Evolutionary conservation across 1,139 yeast species (phyloP).

Genomic region (Nakaseomyces nivariensis): DNA sequence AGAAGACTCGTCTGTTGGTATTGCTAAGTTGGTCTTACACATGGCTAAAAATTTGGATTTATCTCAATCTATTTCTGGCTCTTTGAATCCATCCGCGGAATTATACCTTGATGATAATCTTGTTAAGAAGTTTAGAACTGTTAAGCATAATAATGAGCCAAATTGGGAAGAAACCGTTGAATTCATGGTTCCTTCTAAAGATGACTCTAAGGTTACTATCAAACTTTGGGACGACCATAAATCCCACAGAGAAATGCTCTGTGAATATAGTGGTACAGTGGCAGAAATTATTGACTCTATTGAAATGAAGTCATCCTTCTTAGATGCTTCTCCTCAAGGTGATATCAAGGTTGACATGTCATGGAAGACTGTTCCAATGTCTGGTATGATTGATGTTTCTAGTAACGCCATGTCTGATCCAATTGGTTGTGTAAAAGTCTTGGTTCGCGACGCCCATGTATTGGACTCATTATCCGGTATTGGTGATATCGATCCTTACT

Average conservation of each 20-base stretch:
- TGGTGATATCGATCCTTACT: slow-evolving; percentile 68
- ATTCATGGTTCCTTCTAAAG: slow-evolving; percentile 49
- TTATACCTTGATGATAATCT: slow-evolving; percentile 47
- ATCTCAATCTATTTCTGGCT: slow-evolving; percentile 55
- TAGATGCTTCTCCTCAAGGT: slow-evolving; percentile 43
- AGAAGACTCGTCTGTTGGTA: slow-evolving; percentile 51
- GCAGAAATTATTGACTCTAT: slow-evolving; percentile 47
- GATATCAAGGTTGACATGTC: slow-evolving; percentile 37
- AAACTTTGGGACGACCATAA: slow-evolving; percentile 48
- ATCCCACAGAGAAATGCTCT: slow-evolving; percentile 34
- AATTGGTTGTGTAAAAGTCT: slow-evolving; percentile 56
- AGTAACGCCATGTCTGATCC: slow-evolving; percentile 37
- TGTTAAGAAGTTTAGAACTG: slow-evolving; percentile 46
- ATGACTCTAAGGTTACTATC: slow-evolving; percentile 44
- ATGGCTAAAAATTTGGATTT: slow-evolving; percentile 65
- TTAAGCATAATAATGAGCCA: slow-evolving; percentile 62
- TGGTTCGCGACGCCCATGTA: slow-evolving; percentile 40
- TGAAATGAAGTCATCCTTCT: slow-evolving; percentile 41
- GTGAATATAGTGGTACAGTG: slow-evolving; percentile 40
- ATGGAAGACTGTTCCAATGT: slow-evolving; percentile 65
- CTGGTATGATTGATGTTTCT: slow-evolving; percentile 39
- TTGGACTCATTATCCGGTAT: slow-evolving; percentile 44
- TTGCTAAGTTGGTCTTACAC: slow-evolving; percentile 58
- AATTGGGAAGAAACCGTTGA: slow-evolving; percentile 59
- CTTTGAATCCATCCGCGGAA: slow-evolving; percentile 62